Evolutionary conservation across 345 rosid species (phyloP).

Genomic region (Erysimum cheiranthoides): DNA sequence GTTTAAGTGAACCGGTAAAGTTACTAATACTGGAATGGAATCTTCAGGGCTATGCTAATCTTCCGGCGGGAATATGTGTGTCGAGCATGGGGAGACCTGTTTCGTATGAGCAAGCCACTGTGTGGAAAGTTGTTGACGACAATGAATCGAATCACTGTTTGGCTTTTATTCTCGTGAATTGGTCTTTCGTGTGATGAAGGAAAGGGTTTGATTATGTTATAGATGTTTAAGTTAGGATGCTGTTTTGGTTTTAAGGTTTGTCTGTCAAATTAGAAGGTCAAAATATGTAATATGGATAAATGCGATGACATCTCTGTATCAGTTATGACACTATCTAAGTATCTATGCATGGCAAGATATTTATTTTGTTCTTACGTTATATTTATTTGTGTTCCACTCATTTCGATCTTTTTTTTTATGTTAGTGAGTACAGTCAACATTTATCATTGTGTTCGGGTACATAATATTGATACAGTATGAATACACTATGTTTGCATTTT

Average conservation of each 20-base stretch:
- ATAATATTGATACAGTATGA: too few relatives aligned
- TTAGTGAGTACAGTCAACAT: not conserved
- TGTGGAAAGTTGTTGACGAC: slow-evolving; percentile 89
- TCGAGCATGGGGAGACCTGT: slow-evolving; percentile 96
- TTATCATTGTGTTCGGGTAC: not conserved
- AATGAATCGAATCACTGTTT: slow-evolving; percentile 81
- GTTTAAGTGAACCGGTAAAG: not conserved
- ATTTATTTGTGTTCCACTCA: not conserved
- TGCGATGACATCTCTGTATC: slow-evolving; percentile 16
- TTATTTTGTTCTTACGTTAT: slow-evolving; percentile 26
- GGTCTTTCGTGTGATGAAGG: slow-evolving; percentile 77
- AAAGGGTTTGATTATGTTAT: slow-evolving; percentile 24
- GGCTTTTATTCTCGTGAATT: slow-evolving; percentile 76
- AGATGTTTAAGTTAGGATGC: slow-evolving; percentile 35
- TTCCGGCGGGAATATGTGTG: slow-evolving; percentile 77
- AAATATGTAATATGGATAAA: slow-evolving; percentile 16
- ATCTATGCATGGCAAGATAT: slow-evolving; percentile 11
- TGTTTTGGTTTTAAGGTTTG: slow-evolving; percentile 11
- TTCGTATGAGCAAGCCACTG: slow-evolving; percentile 85
- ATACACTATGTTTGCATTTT: too few relatives aligned
- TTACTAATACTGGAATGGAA: not conserved
- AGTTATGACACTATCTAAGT: not conserved
- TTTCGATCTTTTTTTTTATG: not conserved
- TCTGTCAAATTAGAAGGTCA: slow-evolving; percentile 26
- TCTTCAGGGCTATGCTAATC: slow-evolving; percentile 72